These are phyloP conservation scores for Hypericum perforatum DNA, from an alignment of 345 rosid species.

Conservation along the genomic window DNA sequence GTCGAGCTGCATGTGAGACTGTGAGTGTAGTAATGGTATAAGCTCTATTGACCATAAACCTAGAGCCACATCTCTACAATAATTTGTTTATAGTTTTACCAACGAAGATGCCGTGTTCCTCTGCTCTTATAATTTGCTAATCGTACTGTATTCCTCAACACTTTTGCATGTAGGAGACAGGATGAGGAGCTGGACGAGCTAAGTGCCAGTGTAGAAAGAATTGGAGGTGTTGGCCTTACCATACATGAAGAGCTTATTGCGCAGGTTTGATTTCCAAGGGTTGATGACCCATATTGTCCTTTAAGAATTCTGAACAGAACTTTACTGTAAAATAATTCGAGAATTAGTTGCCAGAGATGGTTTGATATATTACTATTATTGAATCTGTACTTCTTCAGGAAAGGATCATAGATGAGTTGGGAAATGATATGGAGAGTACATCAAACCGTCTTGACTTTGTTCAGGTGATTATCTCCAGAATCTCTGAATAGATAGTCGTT, in stretches of 20 bases:
- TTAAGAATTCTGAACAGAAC: background rate
- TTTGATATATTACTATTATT: slow-evolving; percentile 4
- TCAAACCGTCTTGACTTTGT: slow-evolving; percentile 90
- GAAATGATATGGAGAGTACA: slow-evolving; percentile 82
- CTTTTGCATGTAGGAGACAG: slow-evolving; percentile 54
- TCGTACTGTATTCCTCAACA: background rate
- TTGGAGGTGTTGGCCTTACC: slow-evolving; percentile 93
- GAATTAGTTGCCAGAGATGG: background rate
- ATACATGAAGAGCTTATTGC: slow-evolving; percentile 92
- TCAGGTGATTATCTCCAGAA: slow-evolving; percentile 43
- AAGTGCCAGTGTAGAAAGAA: slow-evolving; percentile 80
- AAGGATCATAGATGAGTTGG: slow-evolving; percentile 72
- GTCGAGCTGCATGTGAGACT: too few relatives aligned
- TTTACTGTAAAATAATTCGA: background rate
- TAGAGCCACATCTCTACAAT: too few relatives aligned
- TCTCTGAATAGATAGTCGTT: background rate
- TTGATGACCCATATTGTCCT: slow-evolving; percentile 1
- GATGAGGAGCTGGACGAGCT: slow-evolving; percentile 96
- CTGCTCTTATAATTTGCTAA: background rate
- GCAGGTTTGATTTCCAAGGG: slow-evolving; percentile 40
- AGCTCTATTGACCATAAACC: too few relatives aligned
- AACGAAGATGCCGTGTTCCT: background rate
- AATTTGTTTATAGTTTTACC: too few relatives aligned
- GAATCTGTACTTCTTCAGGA: slow-evolving; percentile 40
- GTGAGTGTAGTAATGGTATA: too few relatives aligned